A percentile compares a stretch with the other conserved stretches of the same genome.
Conservation (phyloP, 805 yeast species). For the Wickerhamiella dianesei region DNA sequence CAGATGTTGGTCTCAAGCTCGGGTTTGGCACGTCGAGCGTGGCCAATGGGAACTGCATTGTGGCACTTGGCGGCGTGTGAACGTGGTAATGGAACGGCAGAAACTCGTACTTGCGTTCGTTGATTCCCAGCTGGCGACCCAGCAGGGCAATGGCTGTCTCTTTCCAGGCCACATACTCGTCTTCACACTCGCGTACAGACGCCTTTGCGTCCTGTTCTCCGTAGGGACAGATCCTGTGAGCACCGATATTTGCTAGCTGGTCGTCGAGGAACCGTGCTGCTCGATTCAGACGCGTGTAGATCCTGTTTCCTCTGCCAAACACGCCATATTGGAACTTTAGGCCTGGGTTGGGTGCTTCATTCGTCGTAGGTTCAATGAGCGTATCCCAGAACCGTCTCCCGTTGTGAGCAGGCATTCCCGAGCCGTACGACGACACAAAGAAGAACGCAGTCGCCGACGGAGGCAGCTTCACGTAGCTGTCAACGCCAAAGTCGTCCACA, state of each 20-base stretch:
- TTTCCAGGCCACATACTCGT: constrained; percentile 72
- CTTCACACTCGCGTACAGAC: constrained; percentile 52
- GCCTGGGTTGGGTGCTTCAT: constrained; percentile 20
- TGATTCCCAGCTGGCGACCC: constrained; percentile 41
- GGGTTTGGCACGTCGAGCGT: neutral
- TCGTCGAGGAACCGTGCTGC: constrained; percentile 41
- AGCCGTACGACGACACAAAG: constrained; percentile 71
- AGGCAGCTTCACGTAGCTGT: constrained; percentile 43
- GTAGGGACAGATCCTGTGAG: constrained; percentile 42
- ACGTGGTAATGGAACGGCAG: constrained; percentile 35
- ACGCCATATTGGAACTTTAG: constrained; percentile 41
- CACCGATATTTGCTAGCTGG: constrained; percentile 41
- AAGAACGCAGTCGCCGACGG: constrained; percentile 40
- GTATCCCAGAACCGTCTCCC: constrained; percentile 30
- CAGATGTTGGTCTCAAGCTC: neutral
- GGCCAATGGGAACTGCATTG: constrained; percentile 2
- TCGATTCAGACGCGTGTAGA: constrained; percentile 70
- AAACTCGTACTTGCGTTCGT: constrained; percentile 55
- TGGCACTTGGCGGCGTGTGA: neutral
- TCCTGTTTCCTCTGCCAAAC: constrained; percentile 72
- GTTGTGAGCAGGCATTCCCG: constrained; percentile 80
- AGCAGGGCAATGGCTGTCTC: constrained; percentile 47
- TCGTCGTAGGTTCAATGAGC: constrained; percentile 32
- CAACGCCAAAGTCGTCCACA: constrained; percentile 58
- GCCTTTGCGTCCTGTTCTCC: constrained; percentile 78